Base-by-base conservation (phyloP, 306 rosid species). In the Cucumis hystrix region DNA sequence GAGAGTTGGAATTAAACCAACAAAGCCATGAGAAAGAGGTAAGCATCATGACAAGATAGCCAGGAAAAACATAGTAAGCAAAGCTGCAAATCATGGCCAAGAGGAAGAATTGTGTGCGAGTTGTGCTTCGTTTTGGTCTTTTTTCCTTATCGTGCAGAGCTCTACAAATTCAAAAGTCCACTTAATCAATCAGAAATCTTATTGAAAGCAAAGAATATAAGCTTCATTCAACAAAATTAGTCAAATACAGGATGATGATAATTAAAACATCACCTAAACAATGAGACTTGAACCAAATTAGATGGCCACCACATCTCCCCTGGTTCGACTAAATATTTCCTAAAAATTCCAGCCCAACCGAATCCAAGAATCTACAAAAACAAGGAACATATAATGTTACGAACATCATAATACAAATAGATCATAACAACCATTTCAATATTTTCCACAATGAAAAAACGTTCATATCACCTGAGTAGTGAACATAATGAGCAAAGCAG, bases 301-400 rank as follows among this genome's bases (percentile, higher is more conserved):
- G 86, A 61, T 8, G 93, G 97, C 96, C 96, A 89, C 96, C 97
- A 92, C 97, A 92, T 92, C 78, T 86, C 89, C 23, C 79, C 90
- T 39, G 97, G 92, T 74, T 92, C 97, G 59, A 92, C 97, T 57
- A 90, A 86, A 80, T 79, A 83, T 61, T 82, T 88, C 77, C 96
- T 28, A 49, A 88, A 92, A 20, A 90, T 60, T 59, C 97, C 97
- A 49, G 96, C 97, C 92, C 93, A 92, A 23, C 97, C 93, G 61
- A 90, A 92, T 47, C 97, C 91, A 40, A 87, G 64, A 43, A 84
- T 77, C 93, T 89, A 63, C 20, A 61, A 51, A 14, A 75, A 51
- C 59, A 65, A 80, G 40, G 41, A 77, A 64, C 15, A 45, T 45
- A 12, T 2, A 68, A 4, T 40, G 33, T 28, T 52, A 74, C 8